phyloP scores from a whole-genome alignment of 139 green algal species.

The Ostreobium quekettii region DNA sequence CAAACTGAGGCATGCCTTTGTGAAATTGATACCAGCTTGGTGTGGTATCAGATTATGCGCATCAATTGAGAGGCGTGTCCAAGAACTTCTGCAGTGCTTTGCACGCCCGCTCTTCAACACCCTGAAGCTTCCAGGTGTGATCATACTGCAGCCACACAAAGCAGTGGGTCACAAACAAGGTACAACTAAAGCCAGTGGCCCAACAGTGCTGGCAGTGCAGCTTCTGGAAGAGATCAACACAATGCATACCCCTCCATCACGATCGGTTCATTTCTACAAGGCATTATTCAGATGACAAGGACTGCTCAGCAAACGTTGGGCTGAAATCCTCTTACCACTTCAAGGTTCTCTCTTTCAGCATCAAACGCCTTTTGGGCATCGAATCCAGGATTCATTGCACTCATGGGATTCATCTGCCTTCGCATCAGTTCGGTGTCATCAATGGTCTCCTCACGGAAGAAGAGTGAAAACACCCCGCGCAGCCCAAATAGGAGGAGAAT shows the following conservation, averaged over 20 bases:
- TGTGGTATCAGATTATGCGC: no score
- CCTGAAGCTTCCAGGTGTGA: slow-evolving; percentile 59
- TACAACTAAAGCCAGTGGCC: background rate
- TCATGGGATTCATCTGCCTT: slow-evolving; percentile 66
- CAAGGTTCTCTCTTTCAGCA: slow-evolving; percentile 48
- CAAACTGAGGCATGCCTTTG: no score
- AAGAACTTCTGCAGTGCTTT: slow-evolving; percentile 36
- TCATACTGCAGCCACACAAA: slow-evolving; percentile 33
- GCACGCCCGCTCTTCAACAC: slow-evolving; percentile 46
- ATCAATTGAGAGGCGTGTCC: no score
- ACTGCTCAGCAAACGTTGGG: no score
- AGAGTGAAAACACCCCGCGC: slow-evolving; percentile 64
- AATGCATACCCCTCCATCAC: background rate
- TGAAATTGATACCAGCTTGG: no score
- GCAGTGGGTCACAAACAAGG: no score
- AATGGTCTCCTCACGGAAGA: slow-evolving; percentile 72
- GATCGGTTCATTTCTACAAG: background rate
- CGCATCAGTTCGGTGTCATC: slow-evolving; percentile 73
- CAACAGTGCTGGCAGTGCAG: background rate
- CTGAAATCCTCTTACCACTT: slow-evolving; percentile 14
- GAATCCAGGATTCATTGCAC: slow-evolving; percentile 33
- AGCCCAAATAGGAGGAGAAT: slow-evolving; percentile 82
- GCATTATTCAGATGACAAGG: background rate
- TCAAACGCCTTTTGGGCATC: slow-evolving; percentile 67
- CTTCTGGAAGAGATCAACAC: background rate